phyloP scores from a whole-genome alignment of 371 early-diverging fungal species.

The Entomophthora muscae region DNA sequence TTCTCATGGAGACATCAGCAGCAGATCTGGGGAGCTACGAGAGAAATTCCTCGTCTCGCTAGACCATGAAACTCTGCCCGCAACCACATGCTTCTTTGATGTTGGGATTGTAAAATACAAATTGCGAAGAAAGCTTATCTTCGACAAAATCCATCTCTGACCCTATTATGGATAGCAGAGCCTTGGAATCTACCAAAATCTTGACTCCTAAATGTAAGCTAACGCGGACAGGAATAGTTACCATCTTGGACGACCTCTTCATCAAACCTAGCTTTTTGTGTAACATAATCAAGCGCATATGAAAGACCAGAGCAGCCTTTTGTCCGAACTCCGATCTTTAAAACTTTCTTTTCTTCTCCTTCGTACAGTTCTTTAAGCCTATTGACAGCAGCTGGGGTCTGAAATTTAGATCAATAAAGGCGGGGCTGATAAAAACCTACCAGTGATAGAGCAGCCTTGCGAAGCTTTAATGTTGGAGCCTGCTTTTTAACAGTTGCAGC shows the following conservation, averaged over 20 bases:
- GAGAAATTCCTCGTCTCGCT: too few species aligned
- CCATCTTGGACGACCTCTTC: conserved; percentile 91
- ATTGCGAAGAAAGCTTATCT: conserved; percentile 76
- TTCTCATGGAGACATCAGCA: too few species aligned
- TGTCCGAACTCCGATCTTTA: conserved; percentile 63
- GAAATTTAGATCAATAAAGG: background rate
- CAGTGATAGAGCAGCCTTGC: conserved; percentile 12
- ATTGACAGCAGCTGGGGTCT: conserved; percentile 62
- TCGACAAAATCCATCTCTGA: conserved; percentile 94
- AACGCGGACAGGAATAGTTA: conserved; percentile 16
- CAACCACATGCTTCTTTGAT: conserved; percentile 94
- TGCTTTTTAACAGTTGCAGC: background rate
- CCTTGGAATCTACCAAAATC: conserved; percentile 86
- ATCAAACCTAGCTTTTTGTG: conserved; percentile 61
- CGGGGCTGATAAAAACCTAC: conserved; percentile 1
- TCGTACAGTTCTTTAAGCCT: conserved; percentile 37
- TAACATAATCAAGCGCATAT: conserved; percentile 75
- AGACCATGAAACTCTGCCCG: conserved; percentile 76
- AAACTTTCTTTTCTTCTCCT: conserved; percentile 39
- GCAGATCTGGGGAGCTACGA: too few species aligned
- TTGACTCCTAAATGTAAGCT: conserved; percentile 57
- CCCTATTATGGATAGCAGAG: conserved; percentile 79
- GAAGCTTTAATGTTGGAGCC: background rate
- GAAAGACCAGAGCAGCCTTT: conserved; percentile 86
- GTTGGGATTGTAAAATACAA: conserved; percentile 93